Base-by-base conservation (phyloP, 2,329 filamentous ascomycete genomes). In the Diplodia scrobiculata region DNA sequence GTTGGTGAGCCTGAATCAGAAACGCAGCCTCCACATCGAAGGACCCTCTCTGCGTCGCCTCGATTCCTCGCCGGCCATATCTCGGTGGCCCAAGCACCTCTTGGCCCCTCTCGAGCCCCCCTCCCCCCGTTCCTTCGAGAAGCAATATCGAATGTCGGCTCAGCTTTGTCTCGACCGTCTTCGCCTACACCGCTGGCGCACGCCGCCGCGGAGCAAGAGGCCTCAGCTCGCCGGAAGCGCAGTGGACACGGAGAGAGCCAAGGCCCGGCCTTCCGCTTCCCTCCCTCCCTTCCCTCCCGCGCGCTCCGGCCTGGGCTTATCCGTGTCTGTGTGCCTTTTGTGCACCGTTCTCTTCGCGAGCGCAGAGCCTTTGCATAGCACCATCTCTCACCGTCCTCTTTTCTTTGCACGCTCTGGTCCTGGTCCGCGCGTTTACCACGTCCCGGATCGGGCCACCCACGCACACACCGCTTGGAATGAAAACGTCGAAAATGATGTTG, bases 101-200 rank as follows among this genome's bases (percentile, higher is more conserved):
- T 25, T n/a, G 19, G 21, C 58, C 45, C 58, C 58, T 59, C 54
- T 59, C 27, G 17, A 13, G 19, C n/a, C 25, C 25, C 25, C 25
- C 25, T 36, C 34, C 34, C 29, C 45, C 58, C 41, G n/a, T n/a
- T 60, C 58, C 58, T 50, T 62, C 58, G 45, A 62, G 58, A 62
- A 62, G 58, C 58, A 62, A 62, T 62, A 51, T 62, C 58, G 58
- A 62, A 62, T 62, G 50, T 62, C 34, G 45, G 45, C n/a, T 48
- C 36, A n/a, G 11, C 21, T 45, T 38, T 41, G 45, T 41, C 55
- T 17, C 32, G 36, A 14, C 32, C 29, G 45, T 5, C 32, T n/a
- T 29, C 17, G 13, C 53, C 21, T 36, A 58, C 55, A 60, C 55
- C 55, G 55, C 55, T 60, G 38, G 55, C 38, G 7, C 25, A 21